Percentiles rank a stretch among this genome's conserved stretches.
These are phyloP conservation scores for Psilocybe sp. DNA, from an alignment of 768 basidiomycete genomes.

Conservation along the genomic window DNA sequence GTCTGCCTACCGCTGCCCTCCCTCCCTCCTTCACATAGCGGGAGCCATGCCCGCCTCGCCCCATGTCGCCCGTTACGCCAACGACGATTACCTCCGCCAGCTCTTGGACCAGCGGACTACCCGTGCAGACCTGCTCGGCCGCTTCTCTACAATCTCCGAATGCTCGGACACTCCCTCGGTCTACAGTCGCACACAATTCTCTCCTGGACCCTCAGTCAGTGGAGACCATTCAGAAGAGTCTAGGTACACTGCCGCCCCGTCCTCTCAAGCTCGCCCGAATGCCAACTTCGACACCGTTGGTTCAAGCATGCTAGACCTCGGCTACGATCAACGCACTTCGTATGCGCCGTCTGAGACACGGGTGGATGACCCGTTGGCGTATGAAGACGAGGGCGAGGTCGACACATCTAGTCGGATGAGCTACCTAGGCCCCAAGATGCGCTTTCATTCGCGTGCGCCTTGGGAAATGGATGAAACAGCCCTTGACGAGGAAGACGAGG, in stretches of 20 bases:
- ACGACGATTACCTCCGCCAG: constrained; percentile 45
- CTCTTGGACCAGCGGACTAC: constrained; percentile 55
- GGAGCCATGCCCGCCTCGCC: constrained; percentile 7
- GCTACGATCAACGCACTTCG: constrained; percentile 46
- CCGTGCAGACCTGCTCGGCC: constrained; percentile 46
- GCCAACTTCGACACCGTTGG: constrained; percentile 42
- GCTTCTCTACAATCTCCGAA: constrained; percentile 54
- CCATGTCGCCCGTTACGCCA: constrained; percentile 3
- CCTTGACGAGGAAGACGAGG: constrained; percentile 45
- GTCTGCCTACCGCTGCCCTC: constrained; percentile 3
- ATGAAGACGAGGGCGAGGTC: constrained; percentile 41
- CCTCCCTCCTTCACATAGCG: not conserved
- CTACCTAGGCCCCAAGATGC: constrained; percentile 79
- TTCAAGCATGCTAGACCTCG: constrained; percentile 55
- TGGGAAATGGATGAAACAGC: constrained; percentile 67
- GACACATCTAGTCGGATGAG: constrained; percentile 56
- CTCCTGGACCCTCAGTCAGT: constrained; percentile 40
- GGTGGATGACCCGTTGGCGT: constrained; percentile 28
- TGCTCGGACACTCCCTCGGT: constrained; percentile 68
- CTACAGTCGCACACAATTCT: constrained; percentile 60
- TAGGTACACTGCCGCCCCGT: too few relatives aligned
- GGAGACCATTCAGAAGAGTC: constrained; percentile 14
- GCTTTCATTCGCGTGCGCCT: constrained; percentile 76
- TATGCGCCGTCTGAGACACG: constrained; percentile 23
- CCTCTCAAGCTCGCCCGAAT: constrained; percentile 18